Evolutionary conservation across 352 stramenopile genomes (phyloP).

Genomic region (Phytophthora aleatoria): DNA sequence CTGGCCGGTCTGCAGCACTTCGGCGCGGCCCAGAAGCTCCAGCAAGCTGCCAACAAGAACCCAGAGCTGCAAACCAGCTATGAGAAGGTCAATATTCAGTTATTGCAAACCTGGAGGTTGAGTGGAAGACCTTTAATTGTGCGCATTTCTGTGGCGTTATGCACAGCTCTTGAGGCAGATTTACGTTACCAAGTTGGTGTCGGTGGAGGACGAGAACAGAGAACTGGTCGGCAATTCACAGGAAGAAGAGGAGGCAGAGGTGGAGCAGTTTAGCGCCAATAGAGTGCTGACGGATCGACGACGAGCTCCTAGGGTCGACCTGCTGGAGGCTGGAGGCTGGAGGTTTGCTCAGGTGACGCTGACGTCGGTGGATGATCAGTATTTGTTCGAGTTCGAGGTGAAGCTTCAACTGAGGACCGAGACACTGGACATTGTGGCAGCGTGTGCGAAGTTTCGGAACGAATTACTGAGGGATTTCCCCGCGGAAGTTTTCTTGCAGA

Average conservation of each 20-base stretch:
- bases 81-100: conserved; percentile 44
- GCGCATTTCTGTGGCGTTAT: conserved; percentile 10
- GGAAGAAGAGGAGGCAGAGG: not conserved
- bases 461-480: conserved; percentile 73
- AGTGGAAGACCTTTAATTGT: conserved; percentile 8
- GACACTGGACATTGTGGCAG: conserved; percentile 51
- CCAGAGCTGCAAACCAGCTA: conserved; percentile 46
- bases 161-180: conserved; percentile 48
- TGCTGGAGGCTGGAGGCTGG: conserved; percentile 56
- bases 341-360: conserved; percentile 58
- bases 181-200: conserved; percentile 33
- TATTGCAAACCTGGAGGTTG: not conserved
- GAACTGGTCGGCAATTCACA: conserved; percentile 1
- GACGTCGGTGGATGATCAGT: conserved; percentile 64
- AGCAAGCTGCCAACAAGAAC: conserved; percentile 39
- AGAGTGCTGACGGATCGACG: conserved; percentile 5
- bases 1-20: conserved; percentile 42
- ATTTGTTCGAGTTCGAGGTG: conserved; percentile 83
- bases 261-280: conserved; percentile 1
- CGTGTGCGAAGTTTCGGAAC: conserved; percentile 56
- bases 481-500: conserved; percentile 69
- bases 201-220: not conserved
- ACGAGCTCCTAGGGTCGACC: conserved; percentile 15
- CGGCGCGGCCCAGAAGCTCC: conserved; percentile 42
- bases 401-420: conserved; percentile 59